A percentile compares a stretch with the other conserved stretches of the same genome.
phyloP scores from a whole-genome alignment of 331 rosid genomes.

The Pyrus hybrid region DNA sequence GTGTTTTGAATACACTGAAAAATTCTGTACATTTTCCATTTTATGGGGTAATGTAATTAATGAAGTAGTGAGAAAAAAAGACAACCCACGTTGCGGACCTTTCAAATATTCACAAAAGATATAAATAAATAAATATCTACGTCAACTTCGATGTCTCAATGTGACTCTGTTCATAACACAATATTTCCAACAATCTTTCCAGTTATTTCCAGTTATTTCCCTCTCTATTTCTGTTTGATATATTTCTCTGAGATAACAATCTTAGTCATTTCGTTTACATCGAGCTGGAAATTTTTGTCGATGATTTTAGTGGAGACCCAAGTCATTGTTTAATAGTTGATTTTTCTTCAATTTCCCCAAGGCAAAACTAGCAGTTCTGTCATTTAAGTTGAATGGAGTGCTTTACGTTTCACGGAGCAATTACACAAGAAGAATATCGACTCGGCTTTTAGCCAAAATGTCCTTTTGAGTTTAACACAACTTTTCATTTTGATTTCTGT shows the following conservation, averaged over 20 bases:
- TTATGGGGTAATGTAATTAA: neutral
- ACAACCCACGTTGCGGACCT: neutral
- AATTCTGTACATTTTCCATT: rapidly evolving
- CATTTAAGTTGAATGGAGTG: too few species aligned
- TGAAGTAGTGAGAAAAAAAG: neutral
- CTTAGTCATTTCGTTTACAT: neutral
- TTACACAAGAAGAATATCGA: neutral
- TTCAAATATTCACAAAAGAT: neutral
- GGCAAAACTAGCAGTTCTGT: neutral
- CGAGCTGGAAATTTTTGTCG: neutral
- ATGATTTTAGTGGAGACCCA: too few species aligned
- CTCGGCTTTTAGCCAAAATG: too few species aligned
- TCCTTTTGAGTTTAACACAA: too few species aligned
- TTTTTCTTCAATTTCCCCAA: neutral
- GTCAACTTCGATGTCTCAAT: neutral
- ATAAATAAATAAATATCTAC: neutral
- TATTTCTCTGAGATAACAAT: neutral
- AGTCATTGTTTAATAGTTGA: neutral
- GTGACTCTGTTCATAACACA: too few species aligned
- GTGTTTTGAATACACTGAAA: too few species aligned
- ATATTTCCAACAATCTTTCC: neutral
- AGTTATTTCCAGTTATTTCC: neutral
- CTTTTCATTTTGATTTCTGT: too few species aligned
- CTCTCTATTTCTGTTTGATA: neutral
- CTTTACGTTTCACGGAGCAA: neutral